Evolutionary conservation across 768 basidiomycete genomes (phyloP).

Genomic region (Boletus speciosus): DNA sequence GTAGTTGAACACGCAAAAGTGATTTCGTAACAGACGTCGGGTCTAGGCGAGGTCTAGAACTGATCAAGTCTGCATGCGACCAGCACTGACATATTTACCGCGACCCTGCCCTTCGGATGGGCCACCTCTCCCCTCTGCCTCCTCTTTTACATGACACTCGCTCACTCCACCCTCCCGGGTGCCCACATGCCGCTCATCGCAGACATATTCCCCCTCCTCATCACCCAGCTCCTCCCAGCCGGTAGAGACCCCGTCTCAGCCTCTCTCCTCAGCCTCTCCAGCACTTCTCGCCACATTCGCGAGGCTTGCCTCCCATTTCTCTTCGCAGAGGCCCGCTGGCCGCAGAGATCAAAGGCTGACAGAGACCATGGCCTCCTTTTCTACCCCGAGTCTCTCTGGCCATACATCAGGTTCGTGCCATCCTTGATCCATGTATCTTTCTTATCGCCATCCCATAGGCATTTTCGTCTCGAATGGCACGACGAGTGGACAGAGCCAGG

Average conservation of each 20-base stretch:
- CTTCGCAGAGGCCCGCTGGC: conserved; percentile 33
- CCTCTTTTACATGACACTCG: neutral
- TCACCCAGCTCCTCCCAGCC: conserved; percentile 20
- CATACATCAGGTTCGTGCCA: conserved; percentile 26
- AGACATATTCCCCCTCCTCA: conserved; percentile 34
- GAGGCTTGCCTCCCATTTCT: conserved; percentile 31
- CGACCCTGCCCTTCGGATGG: conserved; percentile 7
- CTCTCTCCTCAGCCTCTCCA: conserved; percentile 24
- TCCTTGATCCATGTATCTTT: accelerated
- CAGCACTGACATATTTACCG: conserved; percentile 11
- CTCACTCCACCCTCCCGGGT: neutral
- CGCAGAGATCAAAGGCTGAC: conserved; percentile 28
- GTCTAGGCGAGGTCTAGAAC: conserved; percentile 28
- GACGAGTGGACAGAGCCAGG: conserved; percentile 37
- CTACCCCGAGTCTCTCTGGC: conserved; percentile 29
- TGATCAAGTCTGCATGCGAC: conserved; percentile 4
- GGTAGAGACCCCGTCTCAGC: conserved; percentile 2
- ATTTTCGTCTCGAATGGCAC: conserved; percentile 34
- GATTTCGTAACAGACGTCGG: conserved; percentile 8
- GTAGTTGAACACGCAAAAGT: neutral
- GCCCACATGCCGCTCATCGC: conserved; percentile 32
- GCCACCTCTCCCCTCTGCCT: conserved; percentile 11
- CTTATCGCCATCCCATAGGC: conserved; percentile 15
- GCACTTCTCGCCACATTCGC: conserved; percentile 25
- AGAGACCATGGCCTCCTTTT: conserved; percentile 25